Conservation (phyloP, 352 stramenopile genomes). For the Phytophthora sojae region DNA sequence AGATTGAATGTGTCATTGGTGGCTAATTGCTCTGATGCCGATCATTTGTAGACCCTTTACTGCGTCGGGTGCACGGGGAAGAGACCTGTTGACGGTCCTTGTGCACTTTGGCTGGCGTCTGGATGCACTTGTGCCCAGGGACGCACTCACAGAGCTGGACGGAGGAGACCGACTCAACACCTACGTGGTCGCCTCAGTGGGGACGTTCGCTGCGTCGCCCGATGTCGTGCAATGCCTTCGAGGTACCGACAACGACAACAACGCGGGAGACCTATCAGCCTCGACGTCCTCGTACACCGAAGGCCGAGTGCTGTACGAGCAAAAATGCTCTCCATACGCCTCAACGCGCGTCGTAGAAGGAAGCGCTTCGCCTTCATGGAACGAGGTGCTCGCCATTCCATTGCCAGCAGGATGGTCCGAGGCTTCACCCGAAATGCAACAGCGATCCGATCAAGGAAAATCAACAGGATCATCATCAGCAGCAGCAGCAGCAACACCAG, state of each 20-base stretch:
- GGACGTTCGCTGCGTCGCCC: conserved; percentile 23
- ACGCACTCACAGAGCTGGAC: conserved; percentile 4
- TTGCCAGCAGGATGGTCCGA: conserved; percentile 54
- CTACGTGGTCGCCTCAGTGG: conserved; percentile 51
- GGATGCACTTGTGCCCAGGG: conserved; percentile 21
- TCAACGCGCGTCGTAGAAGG: conserved; percentile 66
- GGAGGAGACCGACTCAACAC: conserved; percentile 22
- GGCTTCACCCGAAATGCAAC: not conserved
- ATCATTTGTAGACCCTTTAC: conserved; percentile 54
- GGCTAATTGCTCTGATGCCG: not conserved
- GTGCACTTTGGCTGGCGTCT: conserved; percentile 62
- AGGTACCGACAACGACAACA: conserved; percentile 17
- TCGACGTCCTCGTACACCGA: not conserved
- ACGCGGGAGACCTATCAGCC: conserved; percentile 1
- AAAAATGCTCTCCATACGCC: conserved; percentile 66
- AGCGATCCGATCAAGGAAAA: conserved; percentile 6
- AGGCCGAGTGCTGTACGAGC: conserved; percentile 46
- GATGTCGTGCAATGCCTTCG: conserved; percentile 10
- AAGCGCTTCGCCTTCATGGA: conserved; percentile 53
- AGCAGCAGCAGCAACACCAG: not conserved
- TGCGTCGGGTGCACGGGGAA: conserved; percentile 42
- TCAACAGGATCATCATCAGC: conserved; percentile 2
- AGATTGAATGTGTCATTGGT: not conserved
- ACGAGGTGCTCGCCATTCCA: conserved; percentile 71
- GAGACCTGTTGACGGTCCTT: conserved; percentile 57